Evolutionary conservation across 108 stramenopile species (phyloP).

Genomic region (Cyclostephanos tholiformis): DNA sequence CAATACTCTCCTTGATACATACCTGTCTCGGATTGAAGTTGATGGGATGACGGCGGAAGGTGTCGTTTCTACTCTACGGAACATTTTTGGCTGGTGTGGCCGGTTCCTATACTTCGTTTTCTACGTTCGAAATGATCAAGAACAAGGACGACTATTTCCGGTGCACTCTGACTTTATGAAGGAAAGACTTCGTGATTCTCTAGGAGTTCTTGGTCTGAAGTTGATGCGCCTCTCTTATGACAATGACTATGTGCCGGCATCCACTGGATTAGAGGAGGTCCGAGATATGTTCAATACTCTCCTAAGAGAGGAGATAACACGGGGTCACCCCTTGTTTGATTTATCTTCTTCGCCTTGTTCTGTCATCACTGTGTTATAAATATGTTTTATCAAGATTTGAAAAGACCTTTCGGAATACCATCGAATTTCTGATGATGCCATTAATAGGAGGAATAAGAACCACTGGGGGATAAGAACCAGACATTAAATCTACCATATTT

Average conservation of each 20-base stretch:
- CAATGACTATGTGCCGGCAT: constrained; percentile 14
- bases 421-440: too few relatives aligned
- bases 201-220: constrained; percentile 29
- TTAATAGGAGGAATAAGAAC: too few relatives aligned
- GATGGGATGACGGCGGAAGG: constrained; percentile 19
- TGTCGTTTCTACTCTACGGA: constrained; percentile 13
- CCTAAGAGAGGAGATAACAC: constrained; percentile 9
- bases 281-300: constrained; percentile 8
- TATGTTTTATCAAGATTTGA: background rate
- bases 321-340: background rate
- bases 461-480: too few relatives aligned
- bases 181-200: constrained; percentile 16
- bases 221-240: constrained; percentile 32
- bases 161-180: background rate
- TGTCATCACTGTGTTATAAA: background rate
- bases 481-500: too few relatives aligned
- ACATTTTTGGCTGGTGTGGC: constrained; percentile 32
- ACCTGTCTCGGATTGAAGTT: constrained; percentile 19
- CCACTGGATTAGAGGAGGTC: constrained; percentile 1
- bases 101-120: constrained; percentile 27
- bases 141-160: background rate
- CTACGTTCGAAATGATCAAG: constrained; percentile 9
- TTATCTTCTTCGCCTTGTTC: background rate
- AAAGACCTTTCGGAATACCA: background rate
- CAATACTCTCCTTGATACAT: constrained; percentile 28